Base-by-base conservation (phyloP, 169 alveolate genomes). In the Eimeria necatrix region DNA sequence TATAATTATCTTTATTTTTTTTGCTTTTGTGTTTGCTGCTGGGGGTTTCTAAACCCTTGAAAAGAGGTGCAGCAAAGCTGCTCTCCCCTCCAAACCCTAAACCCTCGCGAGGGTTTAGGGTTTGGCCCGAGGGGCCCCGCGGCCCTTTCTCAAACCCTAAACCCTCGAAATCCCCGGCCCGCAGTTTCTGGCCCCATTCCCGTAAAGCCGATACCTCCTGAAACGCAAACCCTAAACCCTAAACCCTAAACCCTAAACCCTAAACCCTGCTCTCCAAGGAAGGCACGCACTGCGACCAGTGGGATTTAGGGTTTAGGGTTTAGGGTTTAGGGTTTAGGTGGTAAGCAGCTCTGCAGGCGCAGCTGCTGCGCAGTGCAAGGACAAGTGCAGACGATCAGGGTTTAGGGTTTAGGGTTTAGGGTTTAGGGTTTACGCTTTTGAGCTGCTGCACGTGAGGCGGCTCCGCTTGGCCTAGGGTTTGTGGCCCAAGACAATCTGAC, bases 351-450 rank as follows among this genome's bases (percentile, higher is more conserved):
- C 73, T 61, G 73, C 73, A 61, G 73, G 73, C 4, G 73, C 14
- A 61, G 16, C 12, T 18, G 73, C 12, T 7, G 73, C 73, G n/a
- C 4, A n/a, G n/a, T n/a, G 6, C n/a, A 26, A 7, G 16, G 73
- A 4, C n/a, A 6, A 20, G 6, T 4, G 73, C n/a, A 7, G 4
- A 61, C 4, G n/a, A 3, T 61, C n/a, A 61, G 73, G 73, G 73
- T 61, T 61, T 61, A 61, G 73, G 73, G 73, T 61, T 61, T 61
- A 61, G 73, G 73, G 73, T 61, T 61, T 61, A 61, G 73, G 73
- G 73, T 61, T 61, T 61, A 61, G 73, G 73, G 73, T 61, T 61
- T 61, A n/a, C 73, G 4, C 32, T 18, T 61, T 61, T 61, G 6
- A 61, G n/a, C n/a, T 61, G 73, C n/a, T 61, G 12, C 6, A 18